phyloP scores from a whole-genome alignment of 1,284 basidiomycete species.

The Chondrostereum purpureum region DNA sequence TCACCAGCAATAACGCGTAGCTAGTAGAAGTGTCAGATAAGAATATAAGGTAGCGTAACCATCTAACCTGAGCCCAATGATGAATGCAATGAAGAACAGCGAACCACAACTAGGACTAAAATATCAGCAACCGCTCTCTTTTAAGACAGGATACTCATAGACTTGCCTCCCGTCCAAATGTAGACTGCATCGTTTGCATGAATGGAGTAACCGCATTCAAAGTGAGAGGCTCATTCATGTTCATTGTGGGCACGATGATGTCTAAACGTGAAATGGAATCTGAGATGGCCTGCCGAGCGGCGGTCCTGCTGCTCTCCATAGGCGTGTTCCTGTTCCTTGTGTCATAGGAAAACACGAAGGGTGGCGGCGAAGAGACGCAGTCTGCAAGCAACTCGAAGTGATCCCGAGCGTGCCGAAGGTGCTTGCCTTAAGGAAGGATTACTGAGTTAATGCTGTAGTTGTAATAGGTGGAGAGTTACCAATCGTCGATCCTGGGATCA shows the following conservation, averaged over 20 bases:
- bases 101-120: conserved; percentile 80
- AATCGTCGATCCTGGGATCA: conserved; percentile 76
- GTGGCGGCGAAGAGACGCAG: conserved; percentile 40
- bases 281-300: conserved; percentile 50
- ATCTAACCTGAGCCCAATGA: conserved; percentile 73
- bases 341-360: conserved; percentile 68
- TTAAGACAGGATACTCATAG: too few relatives aligned
- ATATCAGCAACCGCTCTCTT: too few relatives aligned
- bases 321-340: conserved; percentile 67
- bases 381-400: conserved; percentile 67
- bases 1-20: conserved; percentile 77
- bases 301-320: conserved; percentile 64
- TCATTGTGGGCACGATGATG: conserved; percentile 38
- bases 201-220: conserved; percentile 76
- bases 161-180: conserved; percentile 73
- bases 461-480: conserved; percentile 32
- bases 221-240: conserved; percentile 50
- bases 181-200: conserved; percentile 66
- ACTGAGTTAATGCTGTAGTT: conserved; percentile 4
- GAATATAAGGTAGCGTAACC: background rate
- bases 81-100: conserved; percentile 77
- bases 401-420: conserved; percentile 75
- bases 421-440: conserved; percentile 51
- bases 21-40: conserved; percentile 26
- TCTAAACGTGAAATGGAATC: conserved; percentile 54